Conservation (phyloP, 1,139 yeast genomes). For the Kluyveromyces sp. region DNA sequence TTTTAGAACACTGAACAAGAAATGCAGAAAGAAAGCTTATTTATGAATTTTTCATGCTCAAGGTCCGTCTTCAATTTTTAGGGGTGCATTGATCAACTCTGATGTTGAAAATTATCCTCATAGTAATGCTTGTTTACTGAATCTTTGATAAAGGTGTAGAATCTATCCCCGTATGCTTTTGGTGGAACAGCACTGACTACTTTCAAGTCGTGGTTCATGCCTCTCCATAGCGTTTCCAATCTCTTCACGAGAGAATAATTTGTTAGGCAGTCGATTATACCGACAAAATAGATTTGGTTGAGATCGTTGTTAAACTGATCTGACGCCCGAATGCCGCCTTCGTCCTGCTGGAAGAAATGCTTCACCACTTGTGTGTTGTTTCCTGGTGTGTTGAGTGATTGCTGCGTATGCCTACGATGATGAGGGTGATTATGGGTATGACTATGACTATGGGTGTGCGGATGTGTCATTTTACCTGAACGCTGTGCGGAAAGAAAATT, state of each 20-base stretch:
- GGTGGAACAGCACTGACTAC: conserved; percentile 90
- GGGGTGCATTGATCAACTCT: neutral
- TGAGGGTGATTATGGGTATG: conserved; percentile 1
- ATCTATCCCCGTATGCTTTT: conserved; percentile 79
- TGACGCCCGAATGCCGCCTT: conserved; percentile 82
- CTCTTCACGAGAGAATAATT: conserved; percentile 70
- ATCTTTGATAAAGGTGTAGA: conserved; percentile 54
- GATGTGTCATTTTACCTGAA: neutral
- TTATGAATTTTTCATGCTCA: neutral
- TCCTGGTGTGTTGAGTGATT: conserved; percentile 4
- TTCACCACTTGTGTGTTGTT: conserved; percentile 20
- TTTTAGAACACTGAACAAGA: neutral
- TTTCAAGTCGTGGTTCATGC: conserved; percentile 58
- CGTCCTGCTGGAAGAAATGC: conserved; percentile 64
- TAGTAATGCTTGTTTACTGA: conserved; percentile 18
- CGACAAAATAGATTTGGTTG: conserved; percentile 75
- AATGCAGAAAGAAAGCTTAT: neutral
- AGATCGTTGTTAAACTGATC: conserved; percentile 56
- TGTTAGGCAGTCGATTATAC: conserved; percentile 91
- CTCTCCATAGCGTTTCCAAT: conserved; percentile 82
- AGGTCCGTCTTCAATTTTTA: no score
- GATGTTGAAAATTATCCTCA: conserved; percentile 2
- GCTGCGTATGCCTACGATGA: conserved; percentile 5
- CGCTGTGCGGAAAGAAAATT: conserved; percentile 38
- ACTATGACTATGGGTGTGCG: neutral